phyloP scores from a whole-genome alignment of 2,329 filamentous ascomycete species.

The Colletotrichum sp. region DNA sequence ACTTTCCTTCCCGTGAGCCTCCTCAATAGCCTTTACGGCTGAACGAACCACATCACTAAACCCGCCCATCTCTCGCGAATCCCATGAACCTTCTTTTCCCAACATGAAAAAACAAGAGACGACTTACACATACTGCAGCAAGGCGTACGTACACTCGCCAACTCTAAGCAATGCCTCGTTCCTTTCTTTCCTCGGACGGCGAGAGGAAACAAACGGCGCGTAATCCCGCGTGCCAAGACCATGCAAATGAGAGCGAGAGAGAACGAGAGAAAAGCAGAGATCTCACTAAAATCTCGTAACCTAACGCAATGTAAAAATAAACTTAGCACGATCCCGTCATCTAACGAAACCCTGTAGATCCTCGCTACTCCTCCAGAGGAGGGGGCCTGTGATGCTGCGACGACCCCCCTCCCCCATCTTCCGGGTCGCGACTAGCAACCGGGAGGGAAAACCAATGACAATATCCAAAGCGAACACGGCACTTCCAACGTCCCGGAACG shows the following conservation, averaged over 20 bases:
- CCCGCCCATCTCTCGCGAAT: neutral
- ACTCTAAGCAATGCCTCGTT: neutral
- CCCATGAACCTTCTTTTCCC: neutral
- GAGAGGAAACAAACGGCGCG: neutral
- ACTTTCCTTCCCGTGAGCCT: neutral
- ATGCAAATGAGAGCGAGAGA: neutral
- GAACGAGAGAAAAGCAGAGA: neutral
- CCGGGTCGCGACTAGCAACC: neutral
- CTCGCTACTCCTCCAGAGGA: neutral
- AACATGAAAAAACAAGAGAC: neutral
- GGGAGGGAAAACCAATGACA: neutral
- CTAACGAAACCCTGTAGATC: neutral
- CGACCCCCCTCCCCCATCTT: neutral
- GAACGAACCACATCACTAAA: neutral
- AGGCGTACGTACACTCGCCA: neutral
- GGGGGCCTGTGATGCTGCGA: neutral
- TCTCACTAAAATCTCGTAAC: neutral
- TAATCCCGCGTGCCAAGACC: neutral
- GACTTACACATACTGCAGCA: neutral
- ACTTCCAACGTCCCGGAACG: neutral
- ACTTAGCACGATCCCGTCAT: neutral
- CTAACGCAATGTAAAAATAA: neutral
- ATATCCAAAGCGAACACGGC: neutral
- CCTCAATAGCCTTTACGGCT: neutral
- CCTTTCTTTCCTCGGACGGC: neutral